Evolutionary conservation across 768 basidiomycete genomes (phyloP).

Genomic region (Lactarius tabidus): DNA sequence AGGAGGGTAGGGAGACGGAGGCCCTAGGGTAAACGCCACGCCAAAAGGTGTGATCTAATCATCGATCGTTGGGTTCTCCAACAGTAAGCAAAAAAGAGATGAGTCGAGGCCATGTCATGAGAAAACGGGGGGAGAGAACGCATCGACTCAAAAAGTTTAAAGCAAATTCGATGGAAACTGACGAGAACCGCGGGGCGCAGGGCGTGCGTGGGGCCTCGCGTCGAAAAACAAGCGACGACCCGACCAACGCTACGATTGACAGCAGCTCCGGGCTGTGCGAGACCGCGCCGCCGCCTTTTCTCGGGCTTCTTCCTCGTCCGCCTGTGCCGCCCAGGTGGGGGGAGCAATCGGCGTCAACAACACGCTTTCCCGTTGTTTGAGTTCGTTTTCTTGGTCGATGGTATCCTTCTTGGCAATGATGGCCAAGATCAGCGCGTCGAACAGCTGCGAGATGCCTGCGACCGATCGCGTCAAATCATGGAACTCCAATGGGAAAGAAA

Average conservation of each 20-base stretch:
- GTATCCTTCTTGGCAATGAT: slow-evolving; percentile 75
- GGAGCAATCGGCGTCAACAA: slow-evolving; percentile 59
- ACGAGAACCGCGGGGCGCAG: slow-evolving; percentile 1
- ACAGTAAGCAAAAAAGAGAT: background rate
- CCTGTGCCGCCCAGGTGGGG: slow-evolving; percentile 75
- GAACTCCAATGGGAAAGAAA: background rate
- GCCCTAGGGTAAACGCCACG: slow-evolving; percentile 8
- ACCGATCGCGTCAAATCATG: background rate
- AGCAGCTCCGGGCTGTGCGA: slow-evolving; percentile 61
- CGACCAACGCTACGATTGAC: slow-evolving; percentile 39
- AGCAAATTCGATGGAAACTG: background rate
- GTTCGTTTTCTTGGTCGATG: slow-evolving; percentile 78
- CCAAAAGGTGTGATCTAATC: background rate
- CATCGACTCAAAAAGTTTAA: background rate
- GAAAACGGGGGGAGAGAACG: background rate
- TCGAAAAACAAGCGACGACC: slow-evolving; percentile 11
- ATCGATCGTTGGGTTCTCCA: slow-evolving; percentile 8
- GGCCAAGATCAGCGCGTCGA: slow-evolving; percentile 71
- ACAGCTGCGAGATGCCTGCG: slow-evolving; percentile 75
- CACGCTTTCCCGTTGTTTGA: slow-evolving; percentile 81
- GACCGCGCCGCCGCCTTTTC: slow-evolving; percentile 45
- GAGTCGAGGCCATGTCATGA: slow-evolving; percentile 11
- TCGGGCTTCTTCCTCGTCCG: slow-evolving; percentile 73
- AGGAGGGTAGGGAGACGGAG: background rate
- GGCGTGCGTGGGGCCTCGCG: slow-evolving; percentile 7